phyloP scores from a whole-genome alignment of 345 rosid species.

The Lenwebbia sp. region DNA sequence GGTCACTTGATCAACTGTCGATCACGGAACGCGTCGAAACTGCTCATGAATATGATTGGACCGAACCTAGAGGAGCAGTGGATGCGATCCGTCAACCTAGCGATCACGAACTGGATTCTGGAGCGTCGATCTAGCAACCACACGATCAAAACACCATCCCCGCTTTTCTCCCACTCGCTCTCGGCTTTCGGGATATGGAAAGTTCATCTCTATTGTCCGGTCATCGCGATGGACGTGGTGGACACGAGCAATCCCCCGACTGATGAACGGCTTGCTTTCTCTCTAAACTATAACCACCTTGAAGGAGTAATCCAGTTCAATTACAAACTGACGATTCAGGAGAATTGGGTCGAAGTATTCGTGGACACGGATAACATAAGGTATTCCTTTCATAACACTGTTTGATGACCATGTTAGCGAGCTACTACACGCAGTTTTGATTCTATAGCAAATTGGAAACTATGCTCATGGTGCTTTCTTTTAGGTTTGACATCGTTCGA shows the following conservation, averaged over 20 bases:
- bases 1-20: conserved; percentile 28
- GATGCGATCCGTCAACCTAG: conserved; percentile 82
- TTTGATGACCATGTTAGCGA: not conserved
- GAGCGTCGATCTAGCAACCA: conserved; percentile 30
- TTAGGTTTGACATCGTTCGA: conserved; percentile 52
- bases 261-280: conserved; percentile 59
- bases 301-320: conserved; percentile 82
- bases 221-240: conserved; percentile 69
- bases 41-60: conserved; percentile 58
- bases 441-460: not conserved
- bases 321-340: conserved; percentile 33
- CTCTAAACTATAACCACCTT: conserved; percentile 78
- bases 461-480: not conserved
- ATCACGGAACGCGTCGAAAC: conserved; percentile 40
- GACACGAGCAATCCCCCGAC: conserved; percentile 28
- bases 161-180: conserved; percentile 59
- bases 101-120: conserved; percentile 65
- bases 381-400: conserved; percentile 2
- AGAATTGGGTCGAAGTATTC: conserved; percentile 50
- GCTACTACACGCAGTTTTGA: not conserved
- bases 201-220: conserved; percentile 70
- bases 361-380: conserved; percentile 73
- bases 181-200: conserved; percentile 74
- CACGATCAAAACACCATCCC: conserved; percentile 47
- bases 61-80: conserved; percentile 78